phyloP scores from a whole-genome alignment of 768 basidiomycete genomes.

The Termitomyces sp. region DNA sequence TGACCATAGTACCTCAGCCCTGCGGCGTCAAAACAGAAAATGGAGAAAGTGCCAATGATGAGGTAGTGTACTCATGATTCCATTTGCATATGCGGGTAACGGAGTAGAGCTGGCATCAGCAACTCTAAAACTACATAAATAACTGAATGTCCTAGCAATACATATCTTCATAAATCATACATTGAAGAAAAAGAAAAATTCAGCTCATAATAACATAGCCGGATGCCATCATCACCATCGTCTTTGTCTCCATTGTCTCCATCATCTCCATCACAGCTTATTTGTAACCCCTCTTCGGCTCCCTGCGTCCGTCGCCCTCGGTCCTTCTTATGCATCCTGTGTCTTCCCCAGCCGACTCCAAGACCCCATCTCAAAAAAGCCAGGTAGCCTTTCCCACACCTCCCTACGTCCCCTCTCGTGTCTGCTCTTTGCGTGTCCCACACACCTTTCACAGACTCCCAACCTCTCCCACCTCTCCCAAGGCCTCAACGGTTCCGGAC shows the following conservation, averaged over 20 bases:
- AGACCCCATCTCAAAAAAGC: conserved; percentile 29
- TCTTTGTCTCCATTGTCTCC: too few species aligned
- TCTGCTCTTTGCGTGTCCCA: conserved; percentile 21
- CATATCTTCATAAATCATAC: neutral
- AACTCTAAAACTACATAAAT: neutral
- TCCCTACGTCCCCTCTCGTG: conserved; percentile 28
- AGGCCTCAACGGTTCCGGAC: conserved; percentile 26
- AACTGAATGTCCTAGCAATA: neutral
- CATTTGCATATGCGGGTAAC: neutral
- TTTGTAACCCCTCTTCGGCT: neutral
- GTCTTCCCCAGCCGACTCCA: conserved; percentile 29
- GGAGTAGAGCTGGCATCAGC: neutral
- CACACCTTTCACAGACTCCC: conserved; percentile 29
- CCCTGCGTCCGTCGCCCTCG: neutral
- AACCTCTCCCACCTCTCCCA: conserved; percentile 30
- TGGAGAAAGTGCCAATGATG: neutral
- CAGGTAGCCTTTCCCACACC: conserved; percentile 34
- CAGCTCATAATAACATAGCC: neutral
- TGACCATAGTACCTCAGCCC: neutral
- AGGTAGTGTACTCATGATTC: neutral
- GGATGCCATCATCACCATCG: neutral
- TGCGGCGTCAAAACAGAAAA: neutral
- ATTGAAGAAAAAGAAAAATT: neutral
- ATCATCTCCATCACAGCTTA: too few species aligned
- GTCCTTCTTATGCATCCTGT: conserved; percentile 15